Evolutionary conservation across 129 eudicot genomes (phyloP), one percentile per base, ranked within the genome.

Genomic region (Lactuca sativa): DNA sequence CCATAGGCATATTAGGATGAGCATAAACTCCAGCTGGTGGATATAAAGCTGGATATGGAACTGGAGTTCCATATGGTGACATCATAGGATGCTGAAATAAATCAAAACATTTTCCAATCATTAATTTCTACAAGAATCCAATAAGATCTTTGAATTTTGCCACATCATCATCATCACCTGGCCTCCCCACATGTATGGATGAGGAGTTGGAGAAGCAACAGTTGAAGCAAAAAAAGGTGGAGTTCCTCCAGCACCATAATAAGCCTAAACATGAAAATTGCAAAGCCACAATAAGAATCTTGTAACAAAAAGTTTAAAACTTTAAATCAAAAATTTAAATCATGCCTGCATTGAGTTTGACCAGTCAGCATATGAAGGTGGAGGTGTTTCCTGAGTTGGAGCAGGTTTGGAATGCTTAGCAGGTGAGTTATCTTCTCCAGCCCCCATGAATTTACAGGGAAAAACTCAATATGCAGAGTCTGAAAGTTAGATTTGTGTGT

Each of bases 51-150:
- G 96, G 96, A 75, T 92, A 92, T 52, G 92, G 97, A 76, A 89
- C 89, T 9, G 96, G 96, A 52, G 98, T 89, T 58, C 96, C 95
- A 66, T 92, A 92, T 37, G 98, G 98, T 40, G 95, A 78, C 93
- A 92, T 92, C 72, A 89, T 54, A 72, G 96, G 90, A 60, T 88
- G 96, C 96, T 89, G 86, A 76, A 80, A 64, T 16, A 59, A 64
- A 61, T 69, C 64, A 54, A 34, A 80, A 53, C 40, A 59, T n/a
- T 60, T 52, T 43, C 54, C 63, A 38, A 48, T 73, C 17, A 73
- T 41, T 56, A 55, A 37, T 59, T 17, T 53, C 47, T 15, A 34
- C 47, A 73, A 1, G 14, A 37, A 57, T 57, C 47, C 30, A 41
- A 12, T 54, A 56, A 33, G 2, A 55, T 33, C 6, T 47, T 43